phyloP scores from a whole-genome alignment of 805 yeast genomes.

The Brettanomyces naardenensis region DNA sequence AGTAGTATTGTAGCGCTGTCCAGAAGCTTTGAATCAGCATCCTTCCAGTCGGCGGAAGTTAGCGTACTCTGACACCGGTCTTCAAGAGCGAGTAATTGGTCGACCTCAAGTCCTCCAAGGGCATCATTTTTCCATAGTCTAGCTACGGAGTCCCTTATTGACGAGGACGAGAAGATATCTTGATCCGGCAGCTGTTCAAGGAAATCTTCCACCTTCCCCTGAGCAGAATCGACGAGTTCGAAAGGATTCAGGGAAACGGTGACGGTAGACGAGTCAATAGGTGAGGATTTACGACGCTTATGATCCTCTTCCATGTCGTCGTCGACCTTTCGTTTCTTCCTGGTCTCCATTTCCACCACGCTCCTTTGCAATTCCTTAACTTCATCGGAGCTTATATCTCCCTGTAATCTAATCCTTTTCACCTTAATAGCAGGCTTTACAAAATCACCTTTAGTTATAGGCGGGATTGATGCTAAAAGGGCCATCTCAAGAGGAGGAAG shows the following conservation, averaged over 20 bases:
- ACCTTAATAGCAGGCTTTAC: constrained; percentile 23
- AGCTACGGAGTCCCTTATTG: background rate
- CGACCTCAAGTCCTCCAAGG: background rate
- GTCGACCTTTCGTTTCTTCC: background rate
- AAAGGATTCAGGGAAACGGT: background rate
- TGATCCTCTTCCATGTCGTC: background rate
- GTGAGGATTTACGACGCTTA: background rate
- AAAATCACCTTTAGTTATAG: constrained; percentile 13
- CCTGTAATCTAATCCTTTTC: constrained; percentile 16
- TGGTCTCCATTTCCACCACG: background rate
- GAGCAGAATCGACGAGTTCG: background rate
- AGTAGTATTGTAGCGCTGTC: constrained; percentile 27
- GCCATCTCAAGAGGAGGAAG: constrained; percentile 8
- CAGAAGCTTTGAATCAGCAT: background rate
- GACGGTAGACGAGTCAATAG: background rate
- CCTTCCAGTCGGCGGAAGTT: background rate
- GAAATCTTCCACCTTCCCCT: background rate
- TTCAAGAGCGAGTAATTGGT: background rate
- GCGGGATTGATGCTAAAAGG: constrained; percentile 7
- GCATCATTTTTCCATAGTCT: background rate
- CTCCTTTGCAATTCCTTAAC: constrained; percentile 3
- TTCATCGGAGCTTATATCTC: constrained; percentile 3
- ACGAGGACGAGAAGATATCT: background rate
- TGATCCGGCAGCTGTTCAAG: background rate
- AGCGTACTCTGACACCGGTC: background rate